A percentile compares a stretch with the other conserved stretches of the same genome.
Evolutionary conservation across 768 basidiomycete genomes (phyloP).

Genomic region (Termitomyces sp.): DNA sequence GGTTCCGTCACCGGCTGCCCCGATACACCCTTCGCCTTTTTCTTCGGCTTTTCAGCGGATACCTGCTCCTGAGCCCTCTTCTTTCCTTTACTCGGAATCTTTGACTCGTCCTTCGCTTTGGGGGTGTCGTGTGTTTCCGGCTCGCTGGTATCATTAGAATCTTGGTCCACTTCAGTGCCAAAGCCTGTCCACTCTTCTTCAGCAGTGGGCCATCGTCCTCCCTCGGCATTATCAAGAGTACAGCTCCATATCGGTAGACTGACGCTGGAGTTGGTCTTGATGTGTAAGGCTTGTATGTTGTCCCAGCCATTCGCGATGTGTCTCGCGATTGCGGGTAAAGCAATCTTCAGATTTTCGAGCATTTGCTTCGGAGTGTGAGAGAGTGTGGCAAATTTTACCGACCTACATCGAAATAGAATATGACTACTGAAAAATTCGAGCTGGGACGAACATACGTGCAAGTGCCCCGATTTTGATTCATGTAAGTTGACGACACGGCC

Average conservation of each 20-base stretch:
- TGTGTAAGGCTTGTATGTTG: constrained; percentile 81
- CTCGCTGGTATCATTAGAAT: background rate
- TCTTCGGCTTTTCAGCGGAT: constrained; percentile 36
- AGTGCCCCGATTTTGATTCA: constrained; percentile 92
- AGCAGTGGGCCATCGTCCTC: constrained; percentile 48
- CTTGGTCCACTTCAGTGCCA: background rate
- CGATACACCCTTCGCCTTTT: constrained; percentile 33
- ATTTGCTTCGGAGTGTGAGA: constrained; percentile 72
- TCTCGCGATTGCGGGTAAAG: constrained; percentile 69
- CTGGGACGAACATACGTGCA: constrained; percentile 64
- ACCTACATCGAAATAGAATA: constrained; percentile 34
- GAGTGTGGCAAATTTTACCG: constrained; percentile 77
- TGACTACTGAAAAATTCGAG: background rate
- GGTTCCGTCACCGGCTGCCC: constrained; percentile 11
- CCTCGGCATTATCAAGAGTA: constrained; percentile 53
- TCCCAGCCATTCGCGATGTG: constrained; percentile 81
- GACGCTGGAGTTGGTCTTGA: constrained; percentile 84
- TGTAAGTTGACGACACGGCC: constrained; percentile 91
- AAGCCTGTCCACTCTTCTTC: background rate
- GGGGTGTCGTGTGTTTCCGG: background rate
- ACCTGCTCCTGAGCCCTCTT: constrained; percentile 21
- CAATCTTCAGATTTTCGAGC: constrained; percentile 69
- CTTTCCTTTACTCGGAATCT: constrained; percentile 11
- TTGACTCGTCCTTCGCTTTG: background rate
- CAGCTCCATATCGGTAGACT: constrained; percentile 92